These are phyloP conservation scores for Lobosporangium transversale DNA, from an alignment of 192 early-diverging fungal genomes.

Conservation along the genomic window DNA sequence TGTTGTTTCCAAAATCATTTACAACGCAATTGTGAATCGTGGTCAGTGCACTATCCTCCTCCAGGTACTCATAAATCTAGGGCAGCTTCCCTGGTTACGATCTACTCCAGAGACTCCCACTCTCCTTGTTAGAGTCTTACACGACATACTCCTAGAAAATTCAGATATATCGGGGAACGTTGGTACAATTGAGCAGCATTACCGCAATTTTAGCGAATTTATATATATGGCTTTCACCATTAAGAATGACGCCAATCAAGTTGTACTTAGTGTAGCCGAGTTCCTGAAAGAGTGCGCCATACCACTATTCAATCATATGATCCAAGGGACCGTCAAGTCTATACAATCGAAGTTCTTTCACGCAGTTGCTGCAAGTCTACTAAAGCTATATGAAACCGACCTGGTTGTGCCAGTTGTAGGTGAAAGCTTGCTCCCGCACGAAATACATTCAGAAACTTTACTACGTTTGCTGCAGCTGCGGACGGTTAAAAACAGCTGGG, in stretches of 20 bases:
- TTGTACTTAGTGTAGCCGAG: constrained; percentile 9
- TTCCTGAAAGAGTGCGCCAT: constrained; percentile 21
- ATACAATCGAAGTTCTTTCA: constrained; percentile 4
- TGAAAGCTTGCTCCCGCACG: background rate
- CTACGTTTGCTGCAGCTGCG: constrained; percentile 10
- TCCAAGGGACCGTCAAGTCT: background rate
- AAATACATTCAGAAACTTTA: constrained; percentile 12
- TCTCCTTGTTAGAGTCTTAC: constrained; percentile 16
- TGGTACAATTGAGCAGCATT: background rate
- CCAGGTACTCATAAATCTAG: constrained; percentile 14
- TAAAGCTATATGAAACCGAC: constrained; percentile 8
- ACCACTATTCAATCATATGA: constrained; percentile 16
- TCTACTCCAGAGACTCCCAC: background rate
- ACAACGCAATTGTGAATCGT: constrained; percentile 18
- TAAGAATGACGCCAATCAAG: background rate
- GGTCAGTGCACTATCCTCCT: constrained; percentile 29
- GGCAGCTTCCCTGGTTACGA: constrained; percentile 39
- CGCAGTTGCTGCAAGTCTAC: constrained; percentile 1
- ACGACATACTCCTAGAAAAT: constrained; percentile 7
- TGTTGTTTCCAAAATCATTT: constrained; percentile 21
- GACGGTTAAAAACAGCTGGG: constrained; percentile 1
- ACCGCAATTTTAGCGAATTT: constrained; percentile 23
- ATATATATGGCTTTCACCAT: background rate
- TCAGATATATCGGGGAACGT: background rate
- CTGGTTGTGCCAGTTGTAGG: background rate